Evolutionary conservation across 2,329 filamentous ascomycete genomes (phyloP).

Genomic region (Ceratocystis cacaofunesta): DNA sequence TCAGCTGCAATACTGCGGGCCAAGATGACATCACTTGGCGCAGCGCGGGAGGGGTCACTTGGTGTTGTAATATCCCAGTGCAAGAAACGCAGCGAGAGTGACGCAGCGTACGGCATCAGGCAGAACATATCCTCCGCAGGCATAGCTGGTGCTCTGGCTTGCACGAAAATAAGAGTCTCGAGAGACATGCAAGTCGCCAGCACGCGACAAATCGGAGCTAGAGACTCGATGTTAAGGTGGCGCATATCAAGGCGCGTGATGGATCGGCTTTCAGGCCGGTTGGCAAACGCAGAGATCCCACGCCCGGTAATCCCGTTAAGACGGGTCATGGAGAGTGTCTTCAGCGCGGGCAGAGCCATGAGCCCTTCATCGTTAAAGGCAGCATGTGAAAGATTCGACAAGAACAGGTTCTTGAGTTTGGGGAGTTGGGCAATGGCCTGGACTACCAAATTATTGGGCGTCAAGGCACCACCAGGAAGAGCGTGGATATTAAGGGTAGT

Average conservation of each 20-base stretch:
- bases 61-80: constrained; percentile 51
- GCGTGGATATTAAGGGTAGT: constrained; percentile 44
- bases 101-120: constrained; percentile 50
- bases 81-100: constrained; percentile 35
- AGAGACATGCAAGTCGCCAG: constrained; percentile 39
- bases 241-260: constrained; percentile 39
- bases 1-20: constrained; percentile 45
- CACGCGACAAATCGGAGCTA: constrained; percentile 44
- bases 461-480: constrained; percentile 38
- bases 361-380: constrained; percentile 44
- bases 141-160: constrained; percentile 39
- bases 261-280: constrained; percentile 30
- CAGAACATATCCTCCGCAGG: constrained; percentile 40
- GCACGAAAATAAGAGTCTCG: constrained; percentile 38
- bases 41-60: constrained; percentile 30
- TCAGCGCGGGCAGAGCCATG: constrained; percentile 38
- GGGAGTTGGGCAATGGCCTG: constrained; percentile 37
- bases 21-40: constrained; percentile 41
- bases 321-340: constrained; percentile 40
- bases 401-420: constrained; percentile 41
- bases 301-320: constrained; percentile 40
- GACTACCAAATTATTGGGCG: constrained; percentile 37
- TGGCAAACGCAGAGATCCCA: constrained; percentile 43
- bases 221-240: constrained; percentile 40
- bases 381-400: constrained; percentile 41